Evolutionary conservation across 2,329 filamentous ascomycete genomes (phyloP), one percentile per base, ranked within the genome.

Genomic region (Colletotrichum kahawae): DNA sequence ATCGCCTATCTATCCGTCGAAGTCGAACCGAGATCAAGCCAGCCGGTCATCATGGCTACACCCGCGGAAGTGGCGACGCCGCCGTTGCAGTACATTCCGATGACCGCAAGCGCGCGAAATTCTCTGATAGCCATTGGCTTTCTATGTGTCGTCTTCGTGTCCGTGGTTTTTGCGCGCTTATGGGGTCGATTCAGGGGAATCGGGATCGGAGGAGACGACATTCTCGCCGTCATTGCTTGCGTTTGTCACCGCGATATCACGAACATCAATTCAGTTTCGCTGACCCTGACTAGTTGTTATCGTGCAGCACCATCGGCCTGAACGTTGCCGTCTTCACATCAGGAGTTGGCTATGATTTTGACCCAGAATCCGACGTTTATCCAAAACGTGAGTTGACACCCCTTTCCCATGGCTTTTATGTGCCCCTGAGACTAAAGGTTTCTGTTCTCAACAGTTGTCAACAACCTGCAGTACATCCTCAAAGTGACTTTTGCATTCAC

Each of bases 401-500:
- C 4, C 43, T 10, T 27, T 21, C n/a, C 9, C 5, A 51, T 51
- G 43, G 2, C 12, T 21, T n/a, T 48, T 9, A 7, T 4, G 13
- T 51, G 2, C 43, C n/a, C 21, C 43, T 51, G n/a, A 51, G 43
- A 51, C 43, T 51, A 24, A 51, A 13, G 13, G 2, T 33, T 13
- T 16, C 21, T 51, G 4, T 51, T 51, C n/a, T 51, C 18, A 9
- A 24, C 21, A 76, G 74, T 76, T 29, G 66, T 62, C 27, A 77
- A 76, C 33, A 77, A 77, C 24, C 60, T 77, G 66, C 69, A 76
- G 6, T 76, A 67, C 51, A 77, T 74, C 60, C 65, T 69, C 38
- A 72, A 70, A 56, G 77, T 72, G 29, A 75, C 76, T 21, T 78
- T 78, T 65, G 74, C 67, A 31, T 78, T 78, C 36, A 76, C 76